These are phyloP conservation scores for Wickerhamomyces ciferrii DNA, from an alignment of 805 yeast genomes.

Conservation along the genomic window DNA sequence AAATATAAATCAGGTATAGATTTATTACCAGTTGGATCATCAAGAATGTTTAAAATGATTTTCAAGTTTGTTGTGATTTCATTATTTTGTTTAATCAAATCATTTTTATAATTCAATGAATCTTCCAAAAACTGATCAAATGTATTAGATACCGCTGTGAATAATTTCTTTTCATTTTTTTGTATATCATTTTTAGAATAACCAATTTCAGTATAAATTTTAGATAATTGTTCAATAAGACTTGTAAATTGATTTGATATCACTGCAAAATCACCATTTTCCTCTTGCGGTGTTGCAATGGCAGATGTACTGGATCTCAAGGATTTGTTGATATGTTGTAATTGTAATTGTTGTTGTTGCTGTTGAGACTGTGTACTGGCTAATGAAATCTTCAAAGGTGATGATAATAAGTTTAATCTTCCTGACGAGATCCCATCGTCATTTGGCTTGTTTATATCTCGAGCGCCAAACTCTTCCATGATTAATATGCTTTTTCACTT, in stretches of 20 bases:
- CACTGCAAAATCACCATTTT: conserved; percentile 8
- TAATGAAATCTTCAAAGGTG: neutral
- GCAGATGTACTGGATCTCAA: neutral
- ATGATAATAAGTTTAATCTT: neutral
- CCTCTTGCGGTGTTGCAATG: neutral
- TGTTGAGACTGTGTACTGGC: neutral
- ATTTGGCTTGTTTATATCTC: neutral
- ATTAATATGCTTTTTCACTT: neutral
- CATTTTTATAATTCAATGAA: conserved; percentile 31
- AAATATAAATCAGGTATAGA: conserved; percentile 37
- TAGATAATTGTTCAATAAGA: conserved; percentile 33
- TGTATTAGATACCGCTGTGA: conserved; percentile 42
- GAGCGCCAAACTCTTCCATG: neutral
- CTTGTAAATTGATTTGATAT: conserved; percentile 12
- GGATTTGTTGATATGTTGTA: neutral
- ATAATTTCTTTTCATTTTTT: conserved; percentile 43
- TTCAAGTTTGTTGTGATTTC: conserved; percentile 22
- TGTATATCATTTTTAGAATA: conserved; percentile 44
- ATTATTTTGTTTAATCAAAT: conserved; percentile 23
- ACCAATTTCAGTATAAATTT: conserved; percentile 48
- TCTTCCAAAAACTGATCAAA: conserved; percentile 36
- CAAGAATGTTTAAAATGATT: conserved; percentile 24
- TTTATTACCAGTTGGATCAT: conserved; percentile 31
- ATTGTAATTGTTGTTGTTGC: neutral
- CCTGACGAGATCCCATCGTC: neutral